These are phyloP conservation scores for Pichia sp. DNA, from an alignment of 1,139 yeast genomes.

Conservation along the genomic window DNA sequence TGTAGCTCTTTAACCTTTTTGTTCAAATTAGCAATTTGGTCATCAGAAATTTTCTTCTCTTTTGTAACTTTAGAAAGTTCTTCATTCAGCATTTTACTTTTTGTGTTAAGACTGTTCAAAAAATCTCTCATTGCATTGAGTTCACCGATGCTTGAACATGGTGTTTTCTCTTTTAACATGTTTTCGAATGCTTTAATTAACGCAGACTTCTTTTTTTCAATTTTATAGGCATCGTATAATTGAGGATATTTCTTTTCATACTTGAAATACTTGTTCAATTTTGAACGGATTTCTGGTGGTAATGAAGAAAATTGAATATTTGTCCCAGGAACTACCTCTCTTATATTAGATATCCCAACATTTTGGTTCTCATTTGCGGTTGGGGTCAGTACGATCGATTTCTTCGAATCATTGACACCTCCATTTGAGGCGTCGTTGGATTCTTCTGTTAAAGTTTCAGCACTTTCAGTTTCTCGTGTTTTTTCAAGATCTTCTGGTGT, in stretches of 20 bases:
- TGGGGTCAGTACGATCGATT: neutral
- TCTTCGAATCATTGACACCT: neutral
- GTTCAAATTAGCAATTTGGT: constrained; percentile 17
- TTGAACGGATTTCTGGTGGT: constrained; percentile 37
- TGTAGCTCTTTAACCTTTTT: constrained; percentile 20
- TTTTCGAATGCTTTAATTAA: constrained; percentile 63
- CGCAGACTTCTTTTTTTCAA: constrained; percentile 64
- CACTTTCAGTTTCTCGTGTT: no score
- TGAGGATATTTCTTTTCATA: constrained; percentile 88
- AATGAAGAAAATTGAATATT: constrained; percentile 36
- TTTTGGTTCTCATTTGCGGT: neutral
- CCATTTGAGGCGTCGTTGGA: no score
- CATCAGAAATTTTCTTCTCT: constrained; percentile 21
- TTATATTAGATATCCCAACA: neutral
- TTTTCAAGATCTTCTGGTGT: constrained; percentile 39
- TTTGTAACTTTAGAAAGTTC: constrained; percentile 33
- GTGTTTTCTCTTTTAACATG: constrained; percentile 72
- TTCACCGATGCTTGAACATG: constrained; percentile 69
- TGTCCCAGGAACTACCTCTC: constrained; percentile 27
- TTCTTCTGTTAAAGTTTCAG: neutral
- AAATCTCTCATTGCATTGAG: constrained; percentile 64
- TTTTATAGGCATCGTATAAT: constrained; percentile 74
- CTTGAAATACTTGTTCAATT: constrained; percentile 70
- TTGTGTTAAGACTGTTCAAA: constrained; percentile 56
- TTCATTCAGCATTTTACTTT: constrained; percentile 50